These are phyloP conservation scores for Mallotus japonicus DNA, from an alignment of 441 rosid genomes.

Conservation along the genomic window DNA sequence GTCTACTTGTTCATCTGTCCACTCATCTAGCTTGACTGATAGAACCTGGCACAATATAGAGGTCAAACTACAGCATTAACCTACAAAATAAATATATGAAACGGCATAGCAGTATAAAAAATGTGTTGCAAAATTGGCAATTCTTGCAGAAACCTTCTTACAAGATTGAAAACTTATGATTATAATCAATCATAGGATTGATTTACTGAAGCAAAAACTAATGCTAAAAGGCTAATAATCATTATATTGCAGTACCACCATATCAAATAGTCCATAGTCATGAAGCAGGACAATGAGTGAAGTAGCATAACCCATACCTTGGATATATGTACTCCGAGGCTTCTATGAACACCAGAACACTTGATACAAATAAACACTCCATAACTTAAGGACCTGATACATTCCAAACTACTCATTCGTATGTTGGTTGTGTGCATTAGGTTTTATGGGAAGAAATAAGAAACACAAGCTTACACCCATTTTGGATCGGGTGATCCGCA, in stretches of 20 bases:
- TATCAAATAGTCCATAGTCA: neutral
- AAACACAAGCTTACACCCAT: conserved; percentile 81
- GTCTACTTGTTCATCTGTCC: conserved; percentile 96
- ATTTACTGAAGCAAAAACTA: neutral
- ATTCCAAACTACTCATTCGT: conserved; percentile 15
- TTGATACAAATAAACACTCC: conserved; percentile 96
- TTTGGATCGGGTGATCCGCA: conserved; percentile 96
- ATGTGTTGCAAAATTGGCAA: neutral
- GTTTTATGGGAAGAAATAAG: neutral
- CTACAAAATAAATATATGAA: conserved; percentile 3
- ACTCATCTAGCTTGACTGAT: conserved; percentile 88
- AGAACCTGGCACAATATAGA: conserved; percentile 53
- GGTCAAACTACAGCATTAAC: conserved; percentile 20
- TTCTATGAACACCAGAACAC: conserved; percentile 94
- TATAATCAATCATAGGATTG: neutral
- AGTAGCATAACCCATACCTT: conserved; percentile 48
- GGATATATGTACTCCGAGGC: conserved; percentile 96
- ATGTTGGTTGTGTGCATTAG: neutral
- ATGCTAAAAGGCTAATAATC: no score
- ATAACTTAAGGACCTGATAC: conserved; percentile 62
- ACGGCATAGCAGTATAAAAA: neutral
- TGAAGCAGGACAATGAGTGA: neutral
- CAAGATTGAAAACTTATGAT: neutral
- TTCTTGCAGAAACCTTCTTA: neutral
- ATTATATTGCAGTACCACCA: neutral